These are phyloP conservation scores for Eleusine indica DNA, from an alignment of 176 grass and related monocot genomes.

Conservation along the genomic window DNA sequence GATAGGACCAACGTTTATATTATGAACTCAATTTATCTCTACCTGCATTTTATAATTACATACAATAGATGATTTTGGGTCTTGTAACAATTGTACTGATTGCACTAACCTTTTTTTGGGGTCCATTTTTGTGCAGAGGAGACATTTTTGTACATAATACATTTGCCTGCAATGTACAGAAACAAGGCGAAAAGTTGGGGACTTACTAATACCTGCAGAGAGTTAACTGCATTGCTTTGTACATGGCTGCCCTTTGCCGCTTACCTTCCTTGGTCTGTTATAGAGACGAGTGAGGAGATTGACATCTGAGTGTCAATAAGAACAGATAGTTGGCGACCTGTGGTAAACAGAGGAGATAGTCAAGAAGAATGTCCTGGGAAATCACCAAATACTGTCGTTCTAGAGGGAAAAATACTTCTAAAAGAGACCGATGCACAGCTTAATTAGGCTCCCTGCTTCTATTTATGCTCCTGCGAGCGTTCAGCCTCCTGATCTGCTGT, in stretches of 20 bases:
- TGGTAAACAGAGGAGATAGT: constrained; percentile 34
- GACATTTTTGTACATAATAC: constrained; percentile 62
- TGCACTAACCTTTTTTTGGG: background rate
- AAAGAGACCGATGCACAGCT: constrained; percentile 31
- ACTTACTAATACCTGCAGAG: constrained; percentile 41
- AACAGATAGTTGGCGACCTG: constrained; percentile 28
- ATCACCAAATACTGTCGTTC: constrained; percentile 20
- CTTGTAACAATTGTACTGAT: constrained; percentile 20
- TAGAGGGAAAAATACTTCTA: constrained; percentile 22
- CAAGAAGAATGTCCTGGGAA: constrained; percentile 34
- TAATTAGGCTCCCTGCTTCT: background rate
- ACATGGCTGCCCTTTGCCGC: constrained; percentile 32
- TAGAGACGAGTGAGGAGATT: constrained; percentile 4
- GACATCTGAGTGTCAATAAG: constrained; percentile 40
- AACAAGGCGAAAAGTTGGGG: constrained; percentile 30
- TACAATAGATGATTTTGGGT: background rate
- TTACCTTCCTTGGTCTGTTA: constrained; percentile 27
- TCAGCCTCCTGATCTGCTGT: constrained; percentile 37
- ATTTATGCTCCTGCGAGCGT: constrained; percentile 26
- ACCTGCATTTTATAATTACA: background rate
- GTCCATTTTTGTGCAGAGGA: constrained; percentile 53
- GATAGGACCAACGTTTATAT: background rate
- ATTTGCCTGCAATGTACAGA: constrained; percentile 50
- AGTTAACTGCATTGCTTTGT: constrained; percentile 34
- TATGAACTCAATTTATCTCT: background rate